phyloP scores from a whole-genome alignment of 306 rosid genomes.

The Malus asiatica region DNA sequence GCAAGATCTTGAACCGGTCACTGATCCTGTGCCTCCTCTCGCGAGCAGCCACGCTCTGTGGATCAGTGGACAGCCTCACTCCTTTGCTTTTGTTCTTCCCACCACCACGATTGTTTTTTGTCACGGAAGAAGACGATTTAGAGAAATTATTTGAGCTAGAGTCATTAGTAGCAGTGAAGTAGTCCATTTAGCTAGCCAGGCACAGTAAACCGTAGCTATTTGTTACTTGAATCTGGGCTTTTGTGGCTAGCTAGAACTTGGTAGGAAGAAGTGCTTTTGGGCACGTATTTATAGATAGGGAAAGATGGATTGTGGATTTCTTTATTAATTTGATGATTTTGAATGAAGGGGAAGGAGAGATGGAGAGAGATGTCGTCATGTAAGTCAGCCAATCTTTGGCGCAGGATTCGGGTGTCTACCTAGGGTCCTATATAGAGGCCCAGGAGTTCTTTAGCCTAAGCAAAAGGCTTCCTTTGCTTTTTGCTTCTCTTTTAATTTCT shows the following conservation, averaged over 20 bases:
- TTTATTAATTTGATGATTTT: constrained; percentile 13
- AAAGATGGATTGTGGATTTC: background rate
- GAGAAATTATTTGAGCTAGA: constrained; percentile 9
- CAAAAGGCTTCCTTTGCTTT: constrained; percentile 15
- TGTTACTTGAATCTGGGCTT: background rate
- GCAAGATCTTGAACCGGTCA: constrained; percentile 80
- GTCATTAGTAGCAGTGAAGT: background rate
- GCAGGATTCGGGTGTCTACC: constrained; percentile 66
- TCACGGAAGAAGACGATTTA: constrained; percentile 30
- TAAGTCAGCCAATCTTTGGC: constrained; percentile 76
- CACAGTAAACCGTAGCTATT: background rate
- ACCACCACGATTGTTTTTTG: constrained; percentile 8
- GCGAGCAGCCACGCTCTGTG: constrained; percentile 91
- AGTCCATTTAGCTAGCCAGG: constrained; percentile 33
- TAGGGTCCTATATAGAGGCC: constrained; percentile 9
- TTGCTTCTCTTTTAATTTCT: background rate
- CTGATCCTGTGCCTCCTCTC: constrained; percentile 86
- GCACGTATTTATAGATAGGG: constrained; percentile 11
- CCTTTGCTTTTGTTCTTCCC: constrained; percentile 27
- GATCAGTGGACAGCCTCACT: constrained; percentile 78
- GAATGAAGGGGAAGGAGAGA: constrained; percentile 7
- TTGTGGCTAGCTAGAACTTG: background rate
- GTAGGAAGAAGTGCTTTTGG: background rate
- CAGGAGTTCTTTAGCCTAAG: constrained; percentile 11
- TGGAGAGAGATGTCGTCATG: constrained; percentile 35